A percentile compares a stretch with the other conserved stretches of the same genome.
Evolutionary conservation across 2,329 filamentous ascomycete genomes (phyloP).

Genomic region (Nakataea oryzae): DNA sequence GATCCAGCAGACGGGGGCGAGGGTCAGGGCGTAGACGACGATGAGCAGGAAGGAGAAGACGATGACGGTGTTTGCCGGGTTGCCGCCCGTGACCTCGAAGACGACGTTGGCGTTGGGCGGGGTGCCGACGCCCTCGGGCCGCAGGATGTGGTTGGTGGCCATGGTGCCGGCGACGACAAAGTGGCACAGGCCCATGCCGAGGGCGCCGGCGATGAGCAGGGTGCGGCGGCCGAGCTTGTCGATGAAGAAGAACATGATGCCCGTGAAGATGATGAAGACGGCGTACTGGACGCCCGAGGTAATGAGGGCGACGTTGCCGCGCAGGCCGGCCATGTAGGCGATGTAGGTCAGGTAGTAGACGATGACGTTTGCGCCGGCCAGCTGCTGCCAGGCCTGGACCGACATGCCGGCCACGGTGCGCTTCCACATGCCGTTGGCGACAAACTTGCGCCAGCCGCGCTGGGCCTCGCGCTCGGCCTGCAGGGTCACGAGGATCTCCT

Average conservation of each 20-base stretch:
- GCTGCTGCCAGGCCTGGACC: constrained; percentile 47
- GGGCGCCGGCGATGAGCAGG: constrained; percentile 10
- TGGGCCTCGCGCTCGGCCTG: constrained; percentile 22
- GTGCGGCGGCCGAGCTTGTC: constrained; percentile 22
- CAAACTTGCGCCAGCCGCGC: constrained; percentile 25
- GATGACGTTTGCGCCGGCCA: constrained; percentile 40
- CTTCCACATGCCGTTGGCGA: constrained; percentile 44
- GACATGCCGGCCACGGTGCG: constrained; percentile 43
- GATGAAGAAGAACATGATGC: constrained; percentile 30
- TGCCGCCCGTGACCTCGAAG: constrained; percentile 35
- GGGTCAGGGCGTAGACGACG: constrained; percentile 52
- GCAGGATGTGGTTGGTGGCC: constrained; percentile 22
- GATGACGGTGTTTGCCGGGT: constrained; percentile 50
- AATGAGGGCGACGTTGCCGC: constrained; percentile 30
- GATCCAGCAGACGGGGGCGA: constrained; percentile 54
- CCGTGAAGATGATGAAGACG: constrained; percentile 33
- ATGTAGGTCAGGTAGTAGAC: constrained; percentile 52
- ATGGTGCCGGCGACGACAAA: constrained; percentile 31
- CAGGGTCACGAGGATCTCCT: constrained; percentile 36
- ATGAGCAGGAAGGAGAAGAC: constrained; percentile 56
- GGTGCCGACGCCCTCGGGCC: constrained; percentile 20
- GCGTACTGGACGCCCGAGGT: constrained; percentile 30
- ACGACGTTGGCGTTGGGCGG: constrained; percentile 33
- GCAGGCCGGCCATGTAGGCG: constrained; percentile 47
- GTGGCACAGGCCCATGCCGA: constrained; percentile 19